Base-by-base conservation (phyloP, 768 basidiomycete species). In the Russula olivacea region DNA sequence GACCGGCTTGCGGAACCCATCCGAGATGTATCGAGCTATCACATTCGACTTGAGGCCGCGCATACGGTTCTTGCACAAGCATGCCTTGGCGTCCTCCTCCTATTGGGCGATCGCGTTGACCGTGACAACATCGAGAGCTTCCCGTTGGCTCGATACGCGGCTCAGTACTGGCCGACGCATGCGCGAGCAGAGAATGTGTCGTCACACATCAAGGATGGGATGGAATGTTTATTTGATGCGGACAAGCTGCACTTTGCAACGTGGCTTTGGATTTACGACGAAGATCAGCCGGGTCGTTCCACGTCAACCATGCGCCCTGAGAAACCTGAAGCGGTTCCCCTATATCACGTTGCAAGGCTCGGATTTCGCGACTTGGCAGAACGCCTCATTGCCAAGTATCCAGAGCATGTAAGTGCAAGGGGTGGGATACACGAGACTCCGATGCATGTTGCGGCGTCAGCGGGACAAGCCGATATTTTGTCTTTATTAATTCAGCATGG, bases 61-160 rank as follows among this genome's bases (percentile, higher is more conserved):
- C 55, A 56, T n/a, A 45, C 55, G 2, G 34, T 45, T 14, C 41
- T 56, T 45, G 55, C 28, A 11, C 41, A 56, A 21, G 41, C 55
- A 8, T 56, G 28, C n/a, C 55, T 56, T 12, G 41, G 55, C 1
- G 41, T 56, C 2, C 30, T 56, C 8, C 55, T 56, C n/a, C 25
- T n/a, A 32, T 15, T 56, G 55, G 41, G 32, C 11, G 55, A 43
- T 21, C 28, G 4, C 2, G 3, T 30, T 15, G 12, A 45, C 43
- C 11, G 17, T 14, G 41, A 56, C 28, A 56, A 0, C 12, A 56
- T 56, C 41, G 15, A 56, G 28, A 3, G 2, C 41, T 56, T 45
- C 43, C 55, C 55, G 12, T n/a, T 56, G 11, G 55, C 41, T 8
- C 1, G 3, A 21, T 56, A 56, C 10, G 55, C 55, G 12, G 55